Evolutionary conservation across 2,329 filamentous ascomycete genomes (phyloP).

Genomic region (Beauveria bassiana): DNA sequence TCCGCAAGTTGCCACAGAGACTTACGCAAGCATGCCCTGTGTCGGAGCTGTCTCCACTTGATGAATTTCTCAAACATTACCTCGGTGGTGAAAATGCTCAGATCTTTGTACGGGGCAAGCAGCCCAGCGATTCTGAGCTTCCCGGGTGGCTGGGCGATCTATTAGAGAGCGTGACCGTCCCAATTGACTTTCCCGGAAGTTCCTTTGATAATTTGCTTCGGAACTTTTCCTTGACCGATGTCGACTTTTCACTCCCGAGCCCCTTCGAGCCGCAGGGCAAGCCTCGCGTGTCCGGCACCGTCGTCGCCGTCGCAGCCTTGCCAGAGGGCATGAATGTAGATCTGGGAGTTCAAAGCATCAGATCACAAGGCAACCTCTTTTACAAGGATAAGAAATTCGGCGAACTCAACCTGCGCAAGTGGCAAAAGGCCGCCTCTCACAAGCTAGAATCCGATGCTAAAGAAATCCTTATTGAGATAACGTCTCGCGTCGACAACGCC

Average conservation of each 20-base stretch:
- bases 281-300: slow-evolving; percentile 74
- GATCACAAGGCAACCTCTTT: slow-evolving; percentile 70
- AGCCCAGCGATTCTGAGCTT: slow-evolving; percentile 55
- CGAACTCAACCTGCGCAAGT: slow-evolving; percentile 67
- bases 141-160: slow-evolving; percentile 79
- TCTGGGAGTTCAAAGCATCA: slow-evolving; percentile 68
- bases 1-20: slow-evolving; percentile 65
- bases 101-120: slow-evolving; percentile 75
- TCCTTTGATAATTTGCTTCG: slow-evolving; percentile 76
- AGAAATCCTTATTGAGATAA: slow-evolving; percentile 60
- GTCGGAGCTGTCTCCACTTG: slow-evolving; percentile 72
- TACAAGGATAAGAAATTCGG: slow-evolving; percentile 75
- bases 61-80: slow-evolving; percentile 72
- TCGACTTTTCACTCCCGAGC: slow-evolving; percentile 78
- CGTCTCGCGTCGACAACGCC: slow-evolving; percentile 68
- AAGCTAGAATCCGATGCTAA: slow-evolving; percentile 49
- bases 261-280: slow-evolving; percentile 65
- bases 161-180: slow-evolving; percentile 72
- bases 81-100: slow-evolving; percentile 72
- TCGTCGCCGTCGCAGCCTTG: slow-evolving; percentile 69
- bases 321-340: slow-evolving; percentile 84
- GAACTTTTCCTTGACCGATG: slow-evolving; percentile 79
- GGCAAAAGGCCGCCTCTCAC: slow-evolving; percentile 81
- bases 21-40: slow-evolving; percentile 69
- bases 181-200: slow-evolving; percentile 74